Base-by-base conservation (phyloP, 2,329 filamentous ascomycete genomes). In the Blastomyces percursus region DNA sequence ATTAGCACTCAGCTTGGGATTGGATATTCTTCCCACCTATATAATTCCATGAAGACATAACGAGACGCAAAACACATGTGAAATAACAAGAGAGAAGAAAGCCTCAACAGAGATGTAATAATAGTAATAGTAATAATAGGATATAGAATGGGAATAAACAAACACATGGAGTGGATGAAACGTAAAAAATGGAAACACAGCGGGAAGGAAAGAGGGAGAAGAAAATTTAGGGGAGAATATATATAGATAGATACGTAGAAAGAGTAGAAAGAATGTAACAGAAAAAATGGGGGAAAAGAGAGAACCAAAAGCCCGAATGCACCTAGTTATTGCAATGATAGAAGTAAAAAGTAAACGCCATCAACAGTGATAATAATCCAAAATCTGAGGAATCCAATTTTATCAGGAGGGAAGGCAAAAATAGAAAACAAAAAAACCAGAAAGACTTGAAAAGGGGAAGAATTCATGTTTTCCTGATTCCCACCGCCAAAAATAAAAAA, bases 131-230 rank as follows among this genome's bases (percentile, higher is more conserved):
- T 50, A 27, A 50, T 50, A 27, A 21, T 50, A 24, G n/a, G 3
- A 24, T 21, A 50, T 50, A 50, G 46, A 48, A 48, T 48, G 44
- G 16, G 16, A 32, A 32, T 3, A 52, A 52, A 52, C 12, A 42
- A 40, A 57, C n/a, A 57, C 24, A 57, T 14, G 19, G 57, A 61
- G 51, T 57, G 38, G 19, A 56, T 60, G 50, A 52, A 56, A 59
- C 57, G 59, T 60, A 35, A 64, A 66, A 64, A 52, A 21, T 19
- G 19, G 62, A 55, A 65, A n/a, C n/a, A n/a, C n/a, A n/a, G 66
- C 67, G 67, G 67, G 66, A 40, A 1, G 57, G 40, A 35, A 48
- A 65, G 64, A 63, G 58, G 65, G 56, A 35, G 21, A 50, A 66
- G 35, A 19, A 35, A 65, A 66, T 64, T 35, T 59, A 62, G 60